A percentile compares a stretch with the other conserved stretches of the same genome.
Evolutionary conservation across 1,139 yeast species (phyloP).

Genomic region (Williopsis jadinii): DNA sequence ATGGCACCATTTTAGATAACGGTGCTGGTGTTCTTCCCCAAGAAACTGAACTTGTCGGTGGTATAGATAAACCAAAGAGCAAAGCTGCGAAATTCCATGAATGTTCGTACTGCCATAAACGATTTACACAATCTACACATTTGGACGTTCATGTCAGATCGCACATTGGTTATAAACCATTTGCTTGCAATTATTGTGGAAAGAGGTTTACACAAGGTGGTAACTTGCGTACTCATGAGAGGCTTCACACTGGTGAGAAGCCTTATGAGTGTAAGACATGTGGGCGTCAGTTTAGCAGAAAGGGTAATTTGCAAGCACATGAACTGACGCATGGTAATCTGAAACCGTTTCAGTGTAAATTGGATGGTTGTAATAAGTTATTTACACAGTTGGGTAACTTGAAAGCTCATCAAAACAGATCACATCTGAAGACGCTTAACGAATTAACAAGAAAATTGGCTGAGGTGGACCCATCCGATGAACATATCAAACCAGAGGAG

Average conservation of each 20-base stretch:
- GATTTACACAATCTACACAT: slow-evolving; percentile 70
- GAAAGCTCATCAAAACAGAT: slow-evolving; percentile 89
- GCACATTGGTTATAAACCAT: slow-evolving; percentile 74
- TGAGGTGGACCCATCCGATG: slow-evolving; percentile 37
- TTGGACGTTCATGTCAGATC: slow-evolving; percentile 73
- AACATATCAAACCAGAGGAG: slow-evolving; percentile 54
- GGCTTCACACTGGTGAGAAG: slow-evolving; percentile 83
- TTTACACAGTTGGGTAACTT: slow-evolving; percentile 90
- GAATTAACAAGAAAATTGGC: slow-evolving; percentile 57
- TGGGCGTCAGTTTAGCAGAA: slow-evolving; percentile 70
- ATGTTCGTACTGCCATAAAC: slow-evolving; percentile 63
- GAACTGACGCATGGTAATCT: slow-evolving; percentile 70
- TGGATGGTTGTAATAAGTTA: slow-evolving; percentile 77
- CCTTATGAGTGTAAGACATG: slow-evolving; percentile 77
- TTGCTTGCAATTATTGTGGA: slow-evolving; percentile 70
- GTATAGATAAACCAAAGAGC: slow-evolving; percentile 62
- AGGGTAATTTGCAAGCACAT: slow-evolving; percentile 88
- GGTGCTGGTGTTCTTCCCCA: slow-evolving; percentile 46
- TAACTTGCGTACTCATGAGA: slow-evolving; percentile 76
- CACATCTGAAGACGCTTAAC: slow-evolving; percentile 68
- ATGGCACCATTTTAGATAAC: slow-evolving; percentile 38
- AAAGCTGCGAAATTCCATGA: slow-evolving; percentile 53
- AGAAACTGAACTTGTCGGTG: slow-evolving; percentile 68
- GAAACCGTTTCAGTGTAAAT: slow-evolving; percentile 72
- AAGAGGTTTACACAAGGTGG: slow-evolving; percentile 91